phyloP scores from a whole-genome alignment of 345 rosid species.

The thale cress (Arabidopsis thaliana) region DNA sequence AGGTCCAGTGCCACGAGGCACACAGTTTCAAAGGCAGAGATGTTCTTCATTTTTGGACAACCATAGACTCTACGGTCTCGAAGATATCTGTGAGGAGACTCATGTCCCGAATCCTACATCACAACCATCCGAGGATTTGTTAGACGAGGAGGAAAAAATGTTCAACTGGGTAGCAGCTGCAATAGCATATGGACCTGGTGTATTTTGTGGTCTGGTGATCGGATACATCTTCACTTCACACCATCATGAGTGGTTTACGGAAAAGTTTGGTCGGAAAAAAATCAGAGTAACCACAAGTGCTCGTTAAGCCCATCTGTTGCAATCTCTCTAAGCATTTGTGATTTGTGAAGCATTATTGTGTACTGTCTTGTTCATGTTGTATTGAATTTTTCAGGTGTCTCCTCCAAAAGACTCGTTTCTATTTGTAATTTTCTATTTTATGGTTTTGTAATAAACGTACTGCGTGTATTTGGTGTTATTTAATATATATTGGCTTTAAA shows the following conservation, averaged over 20 bases:
- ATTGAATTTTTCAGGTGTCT: too few species aligned
- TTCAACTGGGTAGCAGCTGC: conserved; percentile 22
- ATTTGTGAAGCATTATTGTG: background rate
- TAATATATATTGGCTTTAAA: too few species aligned
- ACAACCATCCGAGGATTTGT: background rate
- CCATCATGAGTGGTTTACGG: background rate
- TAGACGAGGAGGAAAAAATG: background rate
- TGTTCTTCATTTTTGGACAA: conserved; percentile 22
- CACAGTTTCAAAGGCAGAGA: background rate
- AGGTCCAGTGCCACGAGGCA: conserved; percentile 7
- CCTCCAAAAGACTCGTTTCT: too few species aligned
- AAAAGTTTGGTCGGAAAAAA: conserved; percentile 16
- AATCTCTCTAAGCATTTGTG: background rate
- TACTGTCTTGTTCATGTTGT: too few species aligned
- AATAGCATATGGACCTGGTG: conserved; percentile 16
- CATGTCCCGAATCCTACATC: background rate
- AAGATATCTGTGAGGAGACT: background rate
- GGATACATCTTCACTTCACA: conserved; percentile 9
- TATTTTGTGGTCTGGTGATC: conserved; percentile 18
- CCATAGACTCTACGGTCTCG: background rate
- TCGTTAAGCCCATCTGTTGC: background rate
- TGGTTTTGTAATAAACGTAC: too few species aligned
- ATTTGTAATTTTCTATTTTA: too few species aligned
- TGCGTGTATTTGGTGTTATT: too few species aligned
- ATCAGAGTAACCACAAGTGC: background rate